Evolutionary conservation across 2,329 filamentous ascomycete species (phyloP).

Genomic region (Paracamarosporium sp.): DNA sequence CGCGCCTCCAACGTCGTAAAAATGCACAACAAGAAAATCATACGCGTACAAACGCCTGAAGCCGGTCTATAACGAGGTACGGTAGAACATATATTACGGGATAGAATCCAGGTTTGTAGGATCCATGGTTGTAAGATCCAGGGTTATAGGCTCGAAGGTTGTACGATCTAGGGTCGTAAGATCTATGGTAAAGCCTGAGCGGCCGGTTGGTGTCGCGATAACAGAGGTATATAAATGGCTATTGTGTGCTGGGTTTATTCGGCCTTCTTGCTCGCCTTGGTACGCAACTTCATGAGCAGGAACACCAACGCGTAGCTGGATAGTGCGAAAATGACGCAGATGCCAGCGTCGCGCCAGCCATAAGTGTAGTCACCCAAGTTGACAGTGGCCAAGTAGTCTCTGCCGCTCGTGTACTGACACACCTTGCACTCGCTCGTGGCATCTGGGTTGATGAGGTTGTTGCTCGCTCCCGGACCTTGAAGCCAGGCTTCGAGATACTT

Average conservation of each 20-base stretch:
- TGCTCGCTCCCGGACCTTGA: slow-evolving; percentile 49
- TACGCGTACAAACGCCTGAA: not conserved
- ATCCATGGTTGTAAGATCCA: no score
- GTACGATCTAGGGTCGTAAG: no score
- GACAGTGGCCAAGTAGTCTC: slow-evolving; percentile 65
- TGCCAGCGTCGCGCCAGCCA: slow-evolving; percentile 70
- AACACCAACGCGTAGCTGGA: slow-evolving; percentile 60
- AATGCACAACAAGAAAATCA: not conserved
- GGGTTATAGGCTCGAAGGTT: no score
- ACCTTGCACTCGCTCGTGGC: slow-evolving; percentile 63
- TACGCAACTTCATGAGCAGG: slow-evolving; percentile 49
- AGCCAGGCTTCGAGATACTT: slow-evolving; percentile 65
- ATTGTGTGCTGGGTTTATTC: slow-evolving; percentile 14
- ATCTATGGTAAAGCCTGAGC: no score
- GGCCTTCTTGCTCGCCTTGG: slow-evolving; percentile 47
- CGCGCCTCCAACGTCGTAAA: not conserved
- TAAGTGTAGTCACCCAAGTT: slow-evolving; percentile 68
- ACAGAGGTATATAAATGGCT: not conserved
- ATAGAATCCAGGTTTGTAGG: no score
- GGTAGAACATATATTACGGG: no score
- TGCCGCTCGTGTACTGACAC: slow-evolving; percentile 64
- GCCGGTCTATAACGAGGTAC: not conserved
- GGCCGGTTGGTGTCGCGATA: not conserved
- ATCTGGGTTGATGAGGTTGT: slow-evolving; percentile 66
- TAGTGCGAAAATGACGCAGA: slow-evolving; percentile 63